Evolutionary conservation across 371 early-diverging fungal species (phyloP).

Genomic region (Syncephalastrum sp.): DNA sequence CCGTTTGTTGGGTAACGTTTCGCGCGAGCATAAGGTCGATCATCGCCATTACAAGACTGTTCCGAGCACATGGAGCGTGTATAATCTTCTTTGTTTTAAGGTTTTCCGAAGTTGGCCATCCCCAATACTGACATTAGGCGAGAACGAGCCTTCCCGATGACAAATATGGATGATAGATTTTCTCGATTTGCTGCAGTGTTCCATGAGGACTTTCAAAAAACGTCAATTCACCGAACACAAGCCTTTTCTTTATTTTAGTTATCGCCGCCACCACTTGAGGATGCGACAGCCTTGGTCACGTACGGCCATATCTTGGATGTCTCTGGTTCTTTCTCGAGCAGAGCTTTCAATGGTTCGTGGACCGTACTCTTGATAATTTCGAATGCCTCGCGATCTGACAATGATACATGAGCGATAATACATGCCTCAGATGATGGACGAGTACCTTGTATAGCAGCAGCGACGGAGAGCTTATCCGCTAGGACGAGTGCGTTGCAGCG

Average conservation of each 20-base stretch:
- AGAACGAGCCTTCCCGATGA: too few relatives aligned
- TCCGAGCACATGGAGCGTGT: too few relatives aligned
- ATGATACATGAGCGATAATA: neutral
- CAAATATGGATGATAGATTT: too few relatives aligned
- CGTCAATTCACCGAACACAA: conserved; percentile 1
- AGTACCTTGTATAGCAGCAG: conserved; percentile 18
- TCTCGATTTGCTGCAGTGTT: too few relatives aligned
- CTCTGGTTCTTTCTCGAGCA: conserved; percentile 1
- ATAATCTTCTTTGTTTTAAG: too few relatives aligned
- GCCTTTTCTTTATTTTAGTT: neutral
- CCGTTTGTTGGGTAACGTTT: too few relatives aligned
- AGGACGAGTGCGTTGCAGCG: conserved; percentile 55
- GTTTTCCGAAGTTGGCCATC: too few relatives aligned
- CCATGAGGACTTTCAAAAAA: too few relatives aligned
- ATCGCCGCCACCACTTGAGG: neutral
- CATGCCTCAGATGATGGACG: too few relatives aligned
- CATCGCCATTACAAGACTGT: too few relatives aligned
- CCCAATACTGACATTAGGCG: too few relatives aligned
- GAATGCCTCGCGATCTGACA: neutral
- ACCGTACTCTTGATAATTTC: conserved; percentile 2
- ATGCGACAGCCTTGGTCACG: conserved; percentile 6
- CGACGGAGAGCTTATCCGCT: conserved; percentile 41
- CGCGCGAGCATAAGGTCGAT: too few relatives aligned
- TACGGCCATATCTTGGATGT: neutral
- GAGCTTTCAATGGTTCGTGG: conserved; percentile 1